These are phyloP conservation scores for Rhizopus delemar DNA, from an alignment of 371 early-diverging fungal species.

Conservation along the genomic window DNA sequence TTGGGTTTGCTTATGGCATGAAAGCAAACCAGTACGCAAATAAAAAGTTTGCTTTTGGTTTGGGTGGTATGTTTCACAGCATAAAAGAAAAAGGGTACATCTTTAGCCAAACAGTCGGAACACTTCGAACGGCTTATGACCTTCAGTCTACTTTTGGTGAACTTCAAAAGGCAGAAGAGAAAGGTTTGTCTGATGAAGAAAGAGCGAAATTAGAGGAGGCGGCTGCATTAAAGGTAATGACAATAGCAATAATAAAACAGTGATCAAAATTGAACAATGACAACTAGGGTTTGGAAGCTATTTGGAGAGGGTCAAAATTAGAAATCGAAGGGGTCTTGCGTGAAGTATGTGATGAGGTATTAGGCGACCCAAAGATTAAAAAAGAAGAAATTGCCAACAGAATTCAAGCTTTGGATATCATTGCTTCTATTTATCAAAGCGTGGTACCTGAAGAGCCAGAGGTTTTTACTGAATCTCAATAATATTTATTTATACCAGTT, in stretches of 20 bases:
- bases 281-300: constrained; percentile 79
- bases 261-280: background rate
- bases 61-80: constrained; percentile 69
- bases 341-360: constrained; percentile 85
- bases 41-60: constrained; percentile 70
- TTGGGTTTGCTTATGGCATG: constrained; percentile 86
- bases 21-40: constrained; percentile 87
- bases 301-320: constrained; percentile 93
- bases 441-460: constrained; percentile 29
- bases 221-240: constrained; percentile 67
- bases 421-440: constrained; percentile 70
- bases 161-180: constrained; percentile 86
- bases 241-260: background rate
- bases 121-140: constrained; percentile 87
- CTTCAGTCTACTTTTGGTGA: constrained; percentile 85
- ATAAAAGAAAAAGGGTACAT: constrained; percentile 83
- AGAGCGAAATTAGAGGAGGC: constrained; percentile 68
- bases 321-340: constrained; percentile 92
- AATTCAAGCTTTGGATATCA: constrained; percentile 69
- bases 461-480: background rate
- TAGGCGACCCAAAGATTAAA: constrained; percentile 62
- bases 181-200: constrained; percentile 64
- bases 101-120: constrained; percentile 86
- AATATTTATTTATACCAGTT: background rate
- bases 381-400: constrained; percentile 60